Evolutionary conservation across 1,284 basidiomycete genomes (phyloP).

Genomic region (Papiliotrema terrestris): DNA sequence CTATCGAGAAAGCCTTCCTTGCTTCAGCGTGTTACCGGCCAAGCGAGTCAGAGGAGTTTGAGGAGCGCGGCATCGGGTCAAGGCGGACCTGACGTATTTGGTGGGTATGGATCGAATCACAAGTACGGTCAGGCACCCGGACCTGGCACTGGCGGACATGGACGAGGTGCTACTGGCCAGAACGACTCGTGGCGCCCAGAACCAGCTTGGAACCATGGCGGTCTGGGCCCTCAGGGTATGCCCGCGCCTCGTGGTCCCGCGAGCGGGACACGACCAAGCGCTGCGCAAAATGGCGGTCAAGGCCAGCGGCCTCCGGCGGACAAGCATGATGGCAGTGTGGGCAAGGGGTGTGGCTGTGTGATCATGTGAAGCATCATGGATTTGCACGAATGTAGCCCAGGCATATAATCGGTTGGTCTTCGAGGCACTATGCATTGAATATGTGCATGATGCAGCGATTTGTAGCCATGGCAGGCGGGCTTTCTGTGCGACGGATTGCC

Average conservation of each 20-base stretch:
- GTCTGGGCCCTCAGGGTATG: too few species aligned
- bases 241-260: too few species aligned
- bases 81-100: neutral
- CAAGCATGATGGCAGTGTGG: neutral
- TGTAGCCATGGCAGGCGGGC: too few species aligned
- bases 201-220: too few species aligned
- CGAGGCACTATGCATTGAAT: neutral
- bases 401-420: neutral
- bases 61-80: neutral
- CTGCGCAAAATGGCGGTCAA: neutral
- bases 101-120: neutral
- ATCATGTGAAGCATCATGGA: constrained; percentile 1
- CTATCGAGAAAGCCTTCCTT: neutral
- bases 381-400: neutral
- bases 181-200: too few species aligned
- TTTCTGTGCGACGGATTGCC: too few species aligned
- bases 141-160: neutral
- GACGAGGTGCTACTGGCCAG: too few species aligned
- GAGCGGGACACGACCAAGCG: too few species aligned
- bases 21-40: neutral
- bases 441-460: too few species aligned
- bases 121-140: neutral
- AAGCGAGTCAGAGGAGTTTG: neutral
- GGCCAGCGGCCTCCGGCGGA: neutral
- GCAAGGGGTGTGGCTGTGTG: constrained; percentile 8